These are phyloP conservation scores for Nemania diffusa DNA, from an alignment of 2,329 filamentous ascomycete species.

Conservation along the genomic window DNA sequence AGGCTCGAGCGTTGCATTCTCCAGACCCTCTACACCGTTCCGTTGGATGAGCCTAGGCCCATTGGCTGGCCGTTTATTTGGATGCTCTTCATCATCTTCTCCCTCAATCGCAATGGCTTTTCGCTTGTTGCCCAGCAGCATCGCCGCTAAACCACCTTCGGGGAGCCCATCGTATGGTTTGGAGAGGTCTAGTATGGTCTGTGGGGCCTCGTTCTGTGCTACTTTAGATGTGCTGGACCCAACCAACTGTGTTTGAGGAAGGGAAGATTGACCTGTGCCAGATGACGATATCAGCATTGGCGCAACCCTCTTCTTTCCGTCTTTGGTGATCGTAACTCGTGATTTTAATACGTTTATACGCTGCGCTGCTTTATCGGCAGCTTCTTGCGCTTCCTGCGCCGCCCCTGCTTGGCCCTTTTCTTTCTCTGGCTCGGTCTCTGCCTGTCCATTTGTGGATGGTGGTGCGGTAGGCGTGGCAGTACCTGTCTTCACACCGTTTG, in stretches of 20 bases:
- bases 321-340: slow-evolving; percentile 92
- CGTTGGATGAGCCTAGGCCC: slow-evolving; percentile 79
- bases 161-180: slow-evolving; percentile 95
- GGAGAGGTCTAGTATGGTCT: slow-evolving; percentile 87
- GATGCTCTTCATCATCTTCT: slow-evolving; percentile 76
- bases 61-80: slow-evolving; percentile 64
- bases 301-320: slow-evolving; percentile 95
- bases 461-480: slow-evolving; percentile 52
- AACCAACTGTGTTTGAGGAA: slow-evolving; percentile 89
- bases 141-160: slow-evolving; percentile 83
- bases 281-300: slow-evolving; percentile 92
- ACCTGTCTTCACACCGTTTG: slow-evolving; percentile 62
- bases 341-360: slow-evolving; percentile 78
- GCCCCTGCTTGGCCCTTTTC: slow-evolving; percentile 50
- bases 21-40: slow-evolving; percentile 80
- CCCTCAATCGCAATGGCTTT: slow-evolving; percentile 79
- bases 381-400: slow-evolving; percentile 62
- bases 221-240: slow-evolving; percentile 74
- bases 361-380: slow-evolving; percentile 63
- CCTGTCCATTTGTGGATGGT: slow-evolving; percentile 49
- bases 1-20: slow-evolving; percentile 75
- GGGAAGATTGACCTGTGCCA: slow-evolving; percentile 84
- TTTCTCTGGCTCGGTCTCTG: slow-evolving; percentile 42
- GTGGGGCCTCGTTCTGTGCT: slow-evolving; percentile 76
- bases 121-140: slow-evolving; percentile 93